A percentile compares a stretch with the other conserved stretches of the same genome.
Conservation (phyloP, 768 basidiomycete genomes). For the Phylloporus rhodoxanthus region DNA sequence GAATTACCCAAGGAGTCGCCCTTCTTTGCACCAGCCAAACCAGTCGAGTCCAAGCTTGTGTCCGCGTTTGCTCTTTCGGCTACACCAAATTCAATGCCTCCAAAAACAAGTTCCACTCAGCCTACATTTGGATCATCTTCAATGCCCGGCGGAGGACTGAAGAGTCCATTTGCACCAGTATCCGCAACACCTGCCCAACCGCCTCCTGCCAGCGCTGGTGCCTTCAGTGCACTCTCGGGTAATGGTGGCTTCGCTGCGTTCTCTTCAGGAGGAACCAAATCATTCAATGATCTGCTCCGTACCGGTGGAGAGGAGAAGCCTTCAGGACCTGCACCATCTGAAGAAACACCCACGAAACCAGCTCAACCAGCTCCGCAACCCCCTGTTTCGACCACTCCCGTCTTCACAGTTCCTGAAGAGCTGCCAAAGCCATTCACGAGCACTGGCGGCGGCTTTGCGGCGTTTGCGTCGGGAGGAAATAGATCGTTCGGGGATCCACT, state of each 20-base stretch:
- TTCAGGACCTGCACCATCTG: background rate
- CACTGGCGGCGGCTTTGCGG: constrained; percentile 40
- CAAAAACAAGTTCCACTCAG: background rate
- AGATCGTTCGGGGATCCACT: constrained; percentile 62
- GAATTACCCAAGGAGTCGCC: background rate
- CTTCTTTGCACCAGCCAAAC: background rate
- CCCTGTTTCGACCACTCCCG: background rate
- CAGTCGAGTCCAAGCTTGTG: background rate
- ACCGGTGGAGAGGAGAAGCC: background rate
- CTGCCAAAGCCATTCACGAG: background rate
- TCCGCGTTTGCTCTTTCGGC: background rate
- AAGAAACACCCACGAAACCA: background rate
- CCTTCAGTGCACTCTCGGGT: constrained; percentile 28
- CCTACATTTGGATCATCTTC: constrained; percentile 35
- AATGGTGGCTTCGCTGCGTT: constrained; percentile 46
- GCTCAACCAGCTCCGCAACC: background rate
- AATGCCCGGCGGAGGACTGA: constrained; percentile 21
- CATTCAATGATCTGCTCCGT: constrained; percentile 61
- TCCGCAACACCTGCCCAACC: constrained; percentile 6
- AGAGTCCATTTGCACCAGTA: constrained; percentile 15
- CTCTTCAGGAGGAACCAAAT: constrained; percentile 39
- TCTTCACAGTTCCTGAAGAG: background rate
- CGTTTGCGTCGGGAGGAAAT: constrained; percentile 41
- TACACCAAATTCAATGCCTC: background rate
- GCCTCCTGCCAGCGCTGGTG: constrained; percentile 12